These are phyloP conservation scores for Pleurotus salmoneostramineus DNA, from an alignment of 768 basidiomycete species.

Conservation along the genomic window DNA sequence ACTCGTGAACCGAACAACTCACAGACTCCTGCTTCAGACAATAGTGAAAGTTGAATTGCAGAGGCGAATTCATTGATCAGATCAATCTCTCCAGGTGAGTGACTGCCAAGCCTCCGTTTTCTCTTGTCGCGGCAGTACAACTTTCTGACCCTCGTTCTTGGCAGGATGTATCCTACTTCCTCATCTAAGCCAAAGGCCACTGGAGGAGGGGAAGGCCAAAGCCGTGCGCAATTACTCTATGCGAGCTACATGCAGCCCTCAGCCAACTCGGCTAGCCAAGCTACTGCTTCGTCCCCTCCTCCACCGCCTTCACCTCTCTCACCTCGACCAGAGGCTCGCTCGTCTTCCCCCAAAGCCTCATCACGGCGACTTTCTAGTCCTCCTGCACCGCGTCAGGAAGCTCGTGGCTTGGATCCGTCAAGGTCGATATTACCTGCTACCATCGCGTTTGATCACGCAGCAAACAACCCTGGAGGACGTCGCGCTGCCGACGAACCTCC, in stretches of 20 bases:
- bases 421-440: not conserved
- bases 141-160: not conserved
- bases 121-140: not conserved
- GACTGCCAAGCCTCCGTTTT: not conserved
- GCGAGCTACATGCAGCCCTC: constrained; percentile 2
- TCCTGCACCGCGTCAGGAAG: not conserved
- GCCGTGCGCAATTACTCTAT: constrained; percentile 1
- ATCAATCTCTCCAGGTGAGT: constrained; percentile 16
- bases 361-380: not conserved
- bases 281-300: not conserved
- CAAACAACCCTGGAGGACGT: not conserved
- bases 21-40: too few species aligned
- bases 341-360: not conserved
- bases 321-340: not conserved
- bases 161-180: constrained; percentile 1
- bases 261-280: not conserved
- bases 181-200: not conserved
- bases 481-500: not conserved
- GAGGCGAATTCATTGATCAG: not conserved
- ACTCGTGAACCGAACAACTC: too few species aligned
- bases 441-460: not conserved
- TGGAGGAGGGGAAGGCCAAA: not conserved
- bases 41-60: not conserved
- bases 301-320: not conserved
- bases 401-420: not conserved